Conservation (phyloP, 345 rosid genomes). For the Bruguiera gymnorhiza region DNA sequence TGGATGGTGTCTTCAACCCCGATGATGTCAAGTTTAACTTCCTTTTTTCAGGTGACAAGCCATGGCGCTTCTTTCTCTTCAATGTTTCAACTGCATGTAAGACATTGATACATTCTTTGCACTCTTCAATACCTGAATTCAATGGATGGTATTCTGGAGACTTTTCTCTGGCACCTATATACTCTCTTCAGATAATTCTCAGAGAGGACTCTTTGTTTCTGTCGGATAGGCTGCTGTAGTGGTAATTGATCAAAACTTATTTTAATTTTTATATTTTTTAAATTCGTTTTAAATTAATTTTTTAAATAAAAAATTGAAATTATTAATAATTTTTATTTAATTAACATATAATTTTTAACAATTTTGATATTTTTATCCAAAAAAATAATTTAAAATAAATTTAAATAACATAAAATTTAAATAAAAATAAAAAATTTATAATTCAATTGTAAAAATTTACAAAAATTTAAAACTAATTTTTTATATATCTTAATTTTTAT, state of each 20-base stretch:
- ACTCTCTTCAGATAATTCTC: constrained; percentile 54
- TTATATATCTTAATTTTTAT: no score
- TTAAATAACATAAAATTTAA: no score
- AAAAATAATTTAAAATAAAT: no score
- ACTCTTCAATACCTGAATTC: constrained; percentile 20
- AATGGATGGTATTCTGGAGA: constrained; percentile 15
- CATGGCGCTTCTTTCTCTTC: constrained; percentile 20
- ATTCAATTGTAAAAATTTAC: no score
- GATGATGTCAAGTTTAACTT: constrained; percentile 15
- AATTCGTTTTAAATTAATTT: no score
- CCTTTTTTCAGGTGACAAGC: constrained; percentile 12
- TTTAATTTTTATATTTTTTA: no score
- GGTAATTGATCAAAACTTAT: constrained; percentile 65
- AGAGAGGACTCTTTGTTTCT: constrained; percentile 53
- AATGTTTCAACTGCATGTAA: constrained; percentile 20
- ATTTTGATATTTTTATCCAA: no score
- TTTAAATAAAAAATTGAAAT: no score
- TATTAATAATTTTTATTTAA: no score
- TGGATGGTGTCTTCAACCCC: constrained; percentile 3
- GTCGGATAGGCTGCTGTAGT: constrained; percentile 35
- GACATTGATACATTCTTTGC: constrained; percentile 25
- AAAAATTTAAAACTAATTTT: no score
- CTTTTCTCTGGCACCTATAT: constrained; percentile 43
- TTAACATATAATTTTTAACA: no score
- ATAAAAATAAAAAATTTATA: no score